Base-by-base conservation (phyloP, 2,329 filamentous ascomycete species). In the Monilinia fructicola region DNA sequence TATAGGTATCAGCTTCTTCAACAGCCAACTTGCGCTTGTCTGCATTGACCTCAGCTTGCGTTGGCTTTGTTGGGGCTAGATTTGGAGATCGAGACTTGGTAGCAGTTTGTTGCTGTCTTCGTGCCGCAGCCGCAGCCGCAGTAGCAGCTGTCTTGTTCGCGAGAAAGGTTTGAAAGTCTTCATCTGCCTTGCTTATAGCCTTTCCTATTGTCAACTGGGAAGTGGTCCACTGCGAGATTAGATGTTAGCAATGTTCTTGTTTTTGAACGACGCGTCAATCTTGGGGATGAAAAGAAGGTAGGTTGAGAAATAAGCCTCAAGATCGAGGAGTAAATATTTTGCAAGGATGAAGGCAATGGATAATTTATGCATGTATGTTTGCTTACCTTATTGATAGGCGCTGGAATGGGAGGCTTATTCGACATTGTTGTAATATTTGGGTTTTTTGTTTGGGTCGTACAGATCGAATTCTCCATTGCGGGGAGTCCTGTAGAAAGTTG, bases 91-190 rank as follows among this genome's bases (percentile, higher is more conserved):
- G n/a, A 61, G 44, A n/a, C 31, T 60, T 14, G n/a, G 23, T 11
- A 26, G n/a, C 44, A 58, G n/a, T 23, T 59, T 52, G 35, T 31
- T 48, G 23, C n/a, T 60, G 44, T 60, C 44, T 18, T 48, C 31
- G 40, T 23, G 46, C 35, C 31, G 28, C n/a, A 10, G 50, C 35
- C 2, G 42, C n/a, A 38, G 44, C 2, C 38, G 10, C 23, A 40
- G 46, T 1, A 28, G 16, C 12, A 40, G 18, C 26, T 5, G 35
- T 40, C 46, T 53, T 65, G 3, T 55, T 55, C n/a, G 55, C 26
- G 38, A 60, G 12, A 18, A 65, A 65, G 21, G 54, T 52, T n/a
- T 65, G 63, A 21, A 65, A 65, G 7, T 65, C 54, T 60, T 65
- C 63, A 42, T 65, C 63, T 44, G 63, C 44, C 54, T 65, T 65